These are phyloP conservation scores for Theobroma cacao DNA, from an alignment of 345 rosid species.

Conservation along the genomic window DNA sequence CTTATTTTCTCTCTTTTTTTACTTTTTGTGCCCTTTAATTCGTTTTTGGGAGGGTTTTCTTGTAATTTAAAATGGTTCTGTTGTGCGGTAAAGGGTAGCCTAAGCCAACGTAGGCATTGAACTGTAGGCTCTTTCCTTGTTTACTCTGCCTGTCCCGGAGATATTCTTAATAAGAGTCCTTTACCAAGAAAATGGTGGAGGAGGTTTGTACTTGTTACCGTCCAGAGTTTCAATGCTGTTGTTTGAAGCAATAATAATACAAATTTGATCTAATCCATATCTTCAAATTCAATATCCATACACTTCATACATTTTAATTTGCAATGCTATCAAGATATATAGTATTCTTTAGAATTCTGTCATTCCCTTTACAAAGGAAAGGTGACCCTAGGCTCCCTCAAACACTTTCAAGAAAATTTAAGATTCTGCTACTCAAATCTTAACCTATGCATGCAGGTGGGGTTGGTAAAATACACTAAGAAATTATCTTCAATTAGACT, in stretches of 20 bases:
- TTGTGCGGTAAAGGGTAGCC: not conserved
- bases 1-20: not conserved
- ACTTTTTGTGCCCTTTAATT: not conserved
- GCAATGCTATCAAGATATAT: too few species aligned
- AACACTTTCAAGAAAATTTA: too few species aligned
- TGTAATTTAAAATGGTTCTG: not conserved
- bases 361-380: too few species aligned
- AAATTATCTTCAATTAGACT: too few species aligned
- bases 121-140: not conserved
- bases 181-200: conserved; percentile 1
- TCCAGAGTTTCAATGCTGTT: conserved; percentile 14
- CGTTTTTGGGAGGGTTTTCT: not conserved
- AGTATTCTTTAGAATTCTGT: too few species aligned
- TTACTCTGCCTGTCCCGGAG: not conserved
- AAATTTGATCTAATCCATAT: not conserved
- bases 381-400: too few species aligned
- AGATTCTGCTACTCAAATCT: too few species aligned
- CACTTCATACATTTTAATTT: not conserved
- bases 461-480: too few species aligned
- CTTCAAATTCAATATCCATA: not conserved
- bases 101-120: not conserved
- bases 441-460: too few species aligned
- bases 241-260: conserved; percentile 3
- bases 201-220: conserved; percentile 22
- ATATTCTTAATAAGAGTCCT: not conserved